These are phyloP conservation scores for Ceratocystis diversiconidia DNA, from an alignment of 2,329 filamentous ascomycete species.

Conservation along the genomic window DNA sequence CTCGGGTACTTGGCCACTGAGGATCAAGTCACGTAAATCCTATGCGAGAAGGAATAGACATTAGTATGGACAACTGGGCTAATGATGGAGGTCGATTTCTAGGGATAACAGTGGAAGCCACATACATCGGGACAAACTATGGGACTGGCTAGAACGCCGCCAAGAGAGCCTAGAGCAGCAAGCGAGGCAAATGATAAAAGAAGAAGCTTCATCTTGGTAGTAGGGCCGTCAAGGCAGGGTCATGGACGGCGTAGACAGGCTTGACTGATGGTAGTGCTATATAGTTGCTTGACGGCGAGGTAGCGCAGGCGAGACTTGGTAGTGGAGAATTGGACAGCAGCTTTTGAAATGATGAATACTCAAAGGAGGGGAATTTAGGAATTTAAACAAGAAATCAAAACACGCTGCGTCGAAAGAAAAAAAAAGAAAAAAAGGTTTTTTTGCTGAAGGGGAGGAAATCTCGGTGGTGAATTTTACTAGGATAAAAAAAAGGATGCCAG, in stretches of 20 bases:
- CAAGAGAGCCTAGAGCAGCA: background rate
- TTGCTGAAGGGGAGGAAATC: too few relatives aligned
- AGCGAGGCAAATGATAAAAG: background rate
- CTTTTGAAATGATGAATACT: background rate
- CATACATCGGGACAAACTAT: slow-evolving; percentile 16
- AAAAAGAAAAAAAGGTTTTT: background rate
- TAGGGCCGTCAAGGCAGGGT: background rate
- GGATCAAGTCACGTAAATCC: slow-evolving; percentile 29
- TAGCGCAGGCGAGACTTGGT: background rate
- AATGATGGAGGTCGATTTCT: background rate
- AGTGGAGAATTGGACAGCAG: background rate
- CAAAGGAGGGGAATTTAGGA: background rate
- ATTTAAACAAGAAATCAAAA: background rate
- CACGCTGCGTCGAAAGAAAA: background rate
- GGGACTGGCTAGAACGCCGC: slow-evolving; percentile 9
- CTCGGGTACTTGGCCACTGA: slow-evolving; percentile 34
- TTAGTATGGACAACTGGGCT: background rate
- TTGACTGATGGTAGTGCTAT: background rate
- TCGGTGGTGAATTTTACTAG: too few relatives aligned
- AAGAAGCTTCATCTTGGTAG: slow-evolving; percentile 2
- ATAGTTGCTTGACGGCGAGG: background rate
- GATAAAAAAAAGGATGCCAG: background rate
- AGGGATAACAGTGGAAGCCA: background rate
- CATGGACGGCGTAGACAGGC: background rate
- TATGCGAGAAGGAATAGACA: background rate